Conservation (phyloP, 805 yeast species). For the Komagataella pseudopastoris region DNA sequence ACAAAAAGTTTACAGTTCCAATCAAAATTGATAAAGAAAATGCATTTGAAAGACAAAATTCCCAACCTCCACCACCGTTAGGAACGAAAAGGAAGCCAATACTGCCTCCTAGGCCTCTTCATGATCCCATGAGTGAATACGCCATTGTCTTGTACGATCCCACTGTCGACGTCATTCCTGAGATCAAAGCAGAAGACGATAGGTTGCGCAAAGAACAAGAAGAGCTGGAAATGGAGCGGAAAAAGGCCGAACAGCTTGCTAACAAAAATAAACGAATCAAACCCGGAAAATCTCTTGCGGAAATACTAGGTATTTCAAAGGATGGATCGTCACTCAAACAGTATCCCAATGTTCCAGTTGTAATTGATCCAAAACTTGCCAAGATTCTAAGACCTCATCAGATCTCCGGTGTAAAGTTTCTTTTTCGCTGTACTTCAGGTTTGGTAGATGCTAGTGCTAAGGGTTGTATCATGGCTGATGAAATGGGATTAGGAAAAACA, state of each 20-base stretch:
- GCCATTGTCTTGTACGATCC: constrained; percentile 96
- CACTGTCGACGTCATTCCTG: constrained; percentile 53
- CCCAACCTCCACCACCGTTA: constrained; percentile 61
- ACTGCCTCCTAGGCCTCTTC: constrained; percentile 82
- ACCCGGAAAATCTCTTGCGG: constrained; percentile 59
- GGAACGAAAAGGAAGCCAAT: constrained; percentile 65
- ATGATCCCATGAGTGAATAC: constrained; percentile 86
- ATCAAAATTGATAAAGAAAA: constrained; percentile 27
- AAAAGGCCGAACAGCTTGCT: constrained; percentile 9
- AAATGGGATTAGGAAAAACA: constrained; percentile 91
- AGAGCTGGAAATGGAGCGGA: constrained; percentile 12
- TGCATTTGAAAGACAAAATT: constrained; percentile 12
- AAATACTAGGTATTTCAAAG: constrained; percentile 59
- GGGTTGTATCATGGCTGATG: constrained; percentile 98
- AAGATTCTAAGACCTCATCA: constrained; percentile 91
- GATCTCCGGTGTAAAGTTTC: constrained; percentile 85
- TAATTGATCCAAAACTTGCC: constrained; percentile 79
- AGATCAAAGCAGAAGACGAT: constrained; percentile 15
- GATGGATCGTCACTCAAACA: constrained; percentile 36
- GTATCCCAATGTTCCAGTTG: constrained; percentile 86
- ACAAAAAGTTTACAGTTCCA: constrained; percentile 48
- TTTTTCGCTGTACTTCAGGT: constrained; percentile 87
- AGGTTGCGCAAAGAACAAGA: constrained; percentile 7
- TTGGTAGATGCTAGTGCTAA: constrained; percentile 68
- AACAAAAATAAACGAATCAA: constrained; percentile 10